Percentiles rank a stretch among this genome's conserved stretches.
phyloP scores from a whole-genome alignment of 2,329 filamentous ascomycete species.

The Bisporella sp. region DNA sequence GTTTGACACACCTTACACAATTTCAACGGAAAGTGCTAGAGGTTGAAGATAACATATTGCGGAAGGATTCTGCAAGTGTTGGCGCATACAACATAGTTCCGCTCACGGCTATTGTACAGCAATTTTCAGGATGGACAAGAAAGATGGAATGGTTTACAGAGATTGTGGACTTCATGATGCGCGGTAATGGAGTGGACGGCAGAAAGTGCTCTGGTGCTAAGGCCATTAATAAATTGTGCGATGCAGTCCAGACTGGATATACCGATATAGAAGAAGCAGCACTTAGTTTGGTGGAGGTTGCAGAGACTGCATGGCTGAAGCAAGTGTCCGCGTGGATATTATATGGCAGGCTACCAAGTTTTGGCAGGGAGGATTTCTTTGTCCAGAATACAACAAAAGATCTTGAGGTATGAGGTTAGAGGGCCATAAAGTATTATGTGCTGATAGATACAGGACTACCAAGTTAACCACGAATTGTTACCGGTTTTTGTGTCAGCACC shows the following conservation, averaged over 20 bases:
- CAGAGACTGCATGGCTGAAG: constrained; percentile 86
- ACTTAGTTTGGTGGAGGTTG: constrained; percentile 63
- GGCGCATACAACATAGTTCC: constrained; percentile 93
- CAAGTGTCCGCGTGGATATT: constrained; percentile 87
- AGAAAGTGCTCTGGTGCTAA: constrained; percentile 56
- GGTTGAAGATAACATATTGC: constrained; percentile 73
- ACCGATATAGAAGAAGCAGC: constrained; percentile 75
- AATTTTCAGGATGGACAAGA: constrained; percentile 83
- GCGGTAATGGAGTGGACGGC: constrained; percentile 20
- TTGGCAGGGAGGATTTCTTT: constrained; percentile 83
- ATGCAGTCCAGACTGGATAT: constrained; percentile 81
- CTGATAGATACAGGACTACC: constrained; percentile 44
- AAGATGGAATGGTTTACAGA: constrained; percentile 82
- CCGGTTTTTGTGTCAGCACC: constrained; percentile 72
- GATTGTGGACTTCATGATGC: constrained; percentile 61
- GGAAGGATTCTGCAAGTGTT: constrained; percentile 69
- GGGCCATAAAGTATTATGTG: background rate
- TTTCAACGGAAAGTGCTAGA: constrained; percentile 82
- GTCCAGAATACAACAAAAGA: constrained; percentile 43
- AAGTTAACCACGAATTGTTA: constrained; percentile 51
- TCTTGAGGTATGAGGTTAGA: constrained; percentile 24
- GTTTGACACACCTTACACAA: constrained; percentile 63
- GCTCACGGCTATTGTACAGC: constrained; percentile 72
- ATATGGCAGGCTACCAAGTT: constrained; percentile 74
- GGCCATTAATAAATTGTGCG: constrained; percentile 70